A percentile compares a stretch with the other conserved stretches of the same genome.
These are phyloP conservation scores for Gliomastix tumulicola DNA, from an alignment of 2,329 filamentous ascomycete species.

Conservation along the genomic window DNA sequence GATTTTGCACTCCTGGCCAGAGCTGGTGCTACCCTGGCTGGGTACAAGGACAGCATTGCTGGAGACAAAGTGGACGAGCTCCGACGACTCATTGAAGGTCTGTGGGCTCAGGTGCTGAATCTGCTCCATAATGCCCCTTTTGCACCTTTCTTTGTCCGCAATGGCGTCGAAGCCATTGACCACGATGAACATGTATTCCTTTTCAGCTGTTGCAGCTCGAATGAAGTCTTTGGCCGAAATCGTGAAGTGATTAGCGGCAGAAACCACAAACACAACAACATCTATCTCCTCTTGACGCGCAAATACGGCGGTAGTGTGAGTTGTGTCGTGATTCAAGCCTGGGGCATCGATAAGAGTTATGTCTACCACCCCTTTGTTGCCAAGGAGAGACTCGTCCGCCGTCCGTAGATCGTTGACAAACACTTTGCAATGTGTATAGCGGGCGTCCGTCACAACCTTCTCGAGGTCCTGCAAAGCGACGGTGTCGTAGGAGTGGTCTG, in stretches of 20 bases:
- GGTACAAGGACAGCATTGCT: slow-evolving; percentile 86
- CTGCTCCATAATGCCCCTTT: slow-evolving; percentile 90
- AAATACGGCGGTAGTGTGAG: slow-evolving; percentile 96
- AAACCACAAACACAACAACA: slow-evolving; percentile 97
- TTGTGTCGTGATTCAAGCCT: slow-evolving; percentile 89
- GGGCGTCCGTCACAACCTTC: slow-evolving; percentile 80
- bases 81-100: slow-evolving; percentile 85
- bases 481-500: slow-evolving; percentile 91
- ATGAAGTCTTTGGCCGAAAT: slow-evolving; percentile 98
- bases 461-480: slow-evolving; percentile 74
- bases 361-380: slow-evolving; percentile 95
- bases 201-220: slow-evolving; percentile 88
- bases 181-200: slow-evolving; percentile 98
- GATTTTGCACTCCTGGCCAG: slow-evolving; percentile 53
- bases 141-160: slow-evolving; percentile 80
- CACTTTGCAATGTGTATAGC: slow-evolving; percentile 93
- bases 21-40: slow-evolving; percentile 47
- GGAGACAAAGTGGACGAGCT: slow-evolving; percentile 95
- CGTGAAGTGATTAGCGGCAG: slow-evolving; percentile 95
- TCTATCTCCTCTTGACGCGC: slow-evolving; percentile 97
- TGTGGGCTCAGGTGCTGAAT: slow-evolving; percentile 77
- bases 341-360: slow-evolving; percentile 97
- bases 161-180: slow-evolving; percentile 97
- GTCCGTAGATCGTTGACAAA: slow-evolving; percentile 86
- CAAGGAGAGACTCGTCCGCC: slow-evolving; percentile 85